Conservation (phyloP, 2,329 filamentous ascomycete genomes). For the Diaporthe ilicicola region DNA sequence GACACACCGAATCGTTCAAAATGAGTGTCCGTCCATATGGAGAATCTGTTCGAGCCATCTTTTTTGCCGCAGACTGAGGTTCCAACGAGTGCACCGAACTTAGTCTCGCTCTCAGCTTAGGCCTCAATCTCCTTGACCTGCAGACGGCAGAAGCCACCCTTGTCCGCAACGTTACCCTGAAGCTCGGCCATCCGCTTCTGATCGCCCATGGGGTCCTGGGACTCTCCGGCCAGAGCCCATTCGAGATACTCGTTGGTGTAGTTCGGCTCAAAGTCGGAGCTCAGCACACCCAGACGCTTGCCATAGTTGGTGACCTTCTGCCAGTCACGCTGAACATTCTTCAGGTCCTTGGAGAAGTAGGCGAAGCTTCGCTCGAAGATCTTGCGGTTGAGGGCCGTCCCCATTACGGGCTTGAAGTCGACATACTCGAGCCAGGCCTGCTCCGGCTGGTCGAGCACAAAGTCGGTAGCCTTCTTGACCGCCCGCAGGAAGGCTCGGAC, state of each 20-base stretch:
- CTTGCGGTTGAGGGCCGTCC: slow-evolving; percentile 74
- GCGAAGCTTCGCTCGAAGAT: slow-evolving; percentile 83
- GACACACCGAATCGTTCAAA: not conserved
- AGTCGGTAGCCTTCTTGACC: slow-evolving; percentile 78
- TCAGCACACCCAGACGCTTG: slow-evolving; percentile 74
- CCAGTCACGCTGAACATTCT: slow-evolving; percentile 81
- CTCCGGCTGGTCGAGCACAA: slow-evolving; percentile 70
- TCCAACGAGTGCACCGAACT: not conserved
- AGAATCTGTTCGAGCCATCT: not conserved
- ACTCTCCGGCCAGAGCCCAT: slow-evolving; percentile 72
- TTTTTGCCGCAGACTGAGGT: not conserved
- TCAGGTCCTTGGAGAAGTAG: slow-evolving; percentile 77
- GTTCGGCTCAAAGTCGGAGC: slow-evolving; percentile 72
- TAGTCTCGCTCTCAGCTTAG: not conserved
- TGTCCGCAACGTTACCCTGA: slow-evolving; percentile 70
- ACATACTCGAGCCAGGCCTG: slow-evolving; percentile 74
- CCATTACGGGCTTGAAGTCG: slow-evolving; percentile 77
- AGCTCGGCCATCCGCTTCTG: slow-evolving; percentile 78
- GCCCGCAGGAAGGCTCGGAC: slow-evolving; percentile 75
- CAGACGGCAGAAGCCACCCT: slow-evolving; percentile 69
- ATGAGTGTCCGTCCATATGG: not conserved
- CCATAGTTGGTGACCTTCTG: slow-evolving; percentile 80
- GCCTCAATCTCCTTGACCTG: slow-evolving; percentile 10
- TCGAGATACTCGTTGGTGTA: slow-evolving; percentile 77
- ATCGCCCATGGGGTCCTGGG: slow-evolving; percentile 72